Conservation (phyloP, 495 filamentous ascomycete genomes). For the Penicillium salamii region DNA sequence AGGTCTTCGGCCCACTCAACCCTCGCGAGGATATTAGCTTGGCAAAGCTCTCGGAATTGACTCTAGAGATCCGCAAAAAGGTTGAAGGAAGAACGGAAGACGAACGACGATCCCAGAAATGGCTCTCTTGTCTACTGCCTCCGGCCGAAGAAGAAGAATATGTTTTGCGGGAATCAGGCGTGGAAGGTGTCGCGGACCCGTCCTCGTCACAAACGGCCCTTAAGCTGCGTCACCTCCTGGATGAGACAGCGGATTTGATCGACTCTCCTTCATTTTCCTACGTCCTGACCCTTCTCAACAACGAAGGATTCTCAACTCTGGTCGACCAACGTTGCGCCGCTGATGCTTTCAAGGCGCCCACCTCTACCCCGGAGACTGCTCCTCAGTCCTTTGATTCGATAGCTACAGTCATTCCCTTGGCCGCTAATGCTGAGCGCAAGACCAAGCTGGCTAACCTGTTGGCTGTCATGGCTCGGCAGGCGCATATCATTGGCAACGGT, state of each 20-base stretch:
- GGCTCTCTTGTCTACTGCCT: slow-evolving; percentile 85
- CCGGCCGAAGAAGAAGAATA: slow-evolving; percentile 70
- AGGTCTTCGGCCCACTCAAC: slow-evolving; percentile 80
- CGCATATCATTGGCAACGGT: slow-evolving; percentile 84
- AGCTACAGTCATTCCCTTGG: slow-evolving; percentile 35
- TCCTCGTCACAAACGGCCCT: slow-evolving; percentile 43
- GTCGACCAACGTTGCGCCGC: slow-evolving; percentile 72
- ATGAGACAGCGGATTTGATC: slow-evolving; percentile 93
- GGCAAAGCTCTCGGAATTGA: slow-evolving; percentile 72
- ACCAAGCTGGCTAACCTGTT: slow-evolving; percentile 87
- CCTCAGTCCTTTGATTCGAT: slow-evolving; percentile 44
- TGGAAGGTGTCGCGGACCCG: slow-evolving; percentile 53
- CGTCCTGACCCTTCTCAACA: slow-evolving; percentile 80
- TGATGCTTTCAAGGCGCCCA: slow-evolving; percentile 69
- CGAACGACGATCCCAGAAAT: slow-evolving; percentile 60
- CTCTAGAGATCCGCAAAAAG: slow-evolving; percentile 71
- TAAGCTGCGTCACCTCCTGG: slow-evolving; percentile 79
- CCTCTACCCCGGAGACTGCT: slow-evolving; percentile 38
- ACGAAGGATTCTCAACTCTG: slow-evolving; percentile 78
- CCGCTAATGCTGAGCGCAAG: slow-evolving; percentile 41
- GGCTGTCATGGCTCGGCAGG: slow-evolving; percentile 81
- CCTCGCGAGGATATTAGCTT: slow-evolving; percentile 85
- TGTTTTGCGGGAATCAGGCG: slow-evolving; percentile 80
- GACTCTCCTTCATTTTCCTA: slow-evolving; percentile 87
- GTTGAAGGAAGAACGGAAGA: slow-evolving; percentile 75